phyloP scores from a whole-genome alignment of 208 protist genomes.

The Wallacemonas sp. region DNA sequence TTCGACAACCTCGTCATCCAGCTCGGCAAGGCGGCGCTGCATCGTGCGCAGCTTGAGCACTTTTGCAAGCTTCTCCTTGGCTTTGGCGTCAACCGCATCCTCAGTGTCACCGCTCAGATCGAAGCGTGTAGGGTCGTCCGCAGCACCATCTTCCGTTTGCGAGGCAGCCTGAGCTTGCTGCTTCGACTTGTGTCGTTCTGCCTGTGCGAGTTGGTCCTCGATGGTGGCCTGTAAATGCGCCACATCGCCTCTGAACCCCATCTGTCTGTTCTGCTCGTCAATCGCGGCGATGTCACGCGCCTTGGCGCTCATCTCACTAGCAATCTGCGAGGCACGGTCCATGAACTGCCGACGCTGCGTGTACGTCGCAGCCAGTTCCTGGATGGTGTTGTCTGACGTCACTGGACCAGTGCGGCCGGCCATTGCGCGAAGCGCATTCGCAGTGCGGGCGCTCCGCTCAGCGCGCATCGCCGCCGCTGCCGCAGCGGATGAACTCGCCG shows the following conservation, averaged over 20 bases:
- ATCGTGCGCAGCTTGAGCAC: constrained; percentile 47
- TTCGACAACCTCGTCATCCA: constrained; percentile 26
- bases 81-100: constrained; percentile 15
- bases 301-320: constrained; percentile 30
- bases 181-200: background rate
- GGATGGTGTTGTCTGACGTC: constrained; percentile 12
- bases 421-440: background rate
- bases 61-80: constrained; percentile 28
- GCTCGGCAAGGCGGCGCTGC: constrained; percentile 39
- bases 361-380: constrained; percentile 30
- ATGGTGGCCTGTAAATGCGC: background rate
- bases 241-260: constrained; percentile 4
- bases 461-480: background rate
- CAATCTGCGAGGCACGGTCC: constrained; percentile 23
- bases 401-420: constrained; percentile 3
- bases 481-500: too few relatives aligned
- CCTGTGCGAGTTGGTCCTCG: constrained; percentile 1
- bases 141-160: constrained; percentile 4
- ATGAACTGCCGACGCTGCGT: constrained; percentile 22
- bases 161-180: background rate
- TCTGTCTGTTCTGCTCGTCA: constrained; percentile 11
- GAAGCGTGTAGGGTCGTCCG: background rate
- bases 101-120: background rate
- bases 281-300: constrained; percentile 36
- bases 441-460: background rate